A percentile compares a stretch with the other conserved stretches of the same genome.
phyloP scores from a whole-genome alignment of 164 flowering plant genomes.

The Tetrastigma voinierianum region DNA sequence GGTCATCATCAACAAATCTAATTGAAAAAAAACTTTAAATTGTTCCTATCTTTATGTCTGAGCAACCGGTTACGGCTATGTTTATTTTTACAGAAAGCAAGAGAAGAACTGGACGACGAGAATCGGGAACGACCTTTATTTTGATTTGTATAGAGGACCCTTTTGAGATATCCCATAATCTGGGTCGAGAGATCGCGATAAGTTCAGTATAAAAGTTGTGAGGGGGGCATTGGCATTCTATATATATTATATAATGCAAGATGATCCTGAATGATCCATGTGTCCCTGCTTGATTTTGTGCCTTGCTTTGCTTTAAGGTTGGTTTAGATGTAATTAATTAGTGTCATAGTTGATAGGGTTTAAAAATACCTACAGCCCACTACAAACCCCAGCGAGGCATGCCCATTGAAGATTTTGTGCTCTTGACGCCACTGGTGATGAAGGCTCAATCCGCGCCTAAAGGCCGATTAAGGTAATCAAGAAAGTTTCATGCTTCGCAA shows the following conservation, averaged over 20 bases:
- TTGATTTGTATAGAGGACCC: slow-evolving; percentile 98
- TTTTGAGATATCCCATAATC: slow-evolving; percentile 80
- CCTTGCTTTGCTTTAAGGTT: not conserved
- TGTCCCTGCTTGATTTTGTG: slow-evolving; percentile 24
- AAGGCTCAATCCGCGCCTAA: too few relatives aligned
- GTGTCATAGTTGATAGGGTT: too few relatives aligned
- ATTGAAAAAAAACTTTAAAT: not conserved
- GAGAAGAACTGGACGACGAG: slow-evolving; percentile 93
- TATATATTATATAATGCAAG: slow-evolving; percentile 73
- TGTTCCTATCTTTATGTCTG: not conserved
- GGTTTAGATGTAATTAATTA: slow-evolving; percentile 19
- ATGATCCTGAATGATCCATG: slow-evolving; percentile 77
- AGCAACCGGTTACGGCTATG: not conserved
- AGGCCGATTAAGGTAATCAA: too few relatives aligned
- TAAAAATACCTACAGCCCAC: too few relatives aligned
- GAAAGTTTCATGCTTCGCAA: too few relatives aligned
- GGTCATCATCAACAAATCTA: not conserved
- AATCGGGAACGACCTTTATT: slow-evolving; percentile 86
- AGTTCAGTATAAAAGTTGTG: slow-evolving; percentile 64
- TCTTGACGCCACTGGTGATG: too few relatives aligned
- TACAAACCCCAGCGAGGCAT: too few relatives aligned
- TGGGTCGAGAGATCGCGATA: slow-evolving; percentile 95
- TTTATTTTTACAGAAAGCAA: slow-evolving; percentile 56
- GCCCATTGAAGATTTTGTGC: too few relatives aligned
- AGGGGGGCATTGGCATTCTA: slow-evolving; percentile 90